Evolutionary conservation across 768 basidiomycete species (phyloP), one percentile per base, ranked within the genome.

Genomic region (Cystofilobasidium ferigula): DNA sequence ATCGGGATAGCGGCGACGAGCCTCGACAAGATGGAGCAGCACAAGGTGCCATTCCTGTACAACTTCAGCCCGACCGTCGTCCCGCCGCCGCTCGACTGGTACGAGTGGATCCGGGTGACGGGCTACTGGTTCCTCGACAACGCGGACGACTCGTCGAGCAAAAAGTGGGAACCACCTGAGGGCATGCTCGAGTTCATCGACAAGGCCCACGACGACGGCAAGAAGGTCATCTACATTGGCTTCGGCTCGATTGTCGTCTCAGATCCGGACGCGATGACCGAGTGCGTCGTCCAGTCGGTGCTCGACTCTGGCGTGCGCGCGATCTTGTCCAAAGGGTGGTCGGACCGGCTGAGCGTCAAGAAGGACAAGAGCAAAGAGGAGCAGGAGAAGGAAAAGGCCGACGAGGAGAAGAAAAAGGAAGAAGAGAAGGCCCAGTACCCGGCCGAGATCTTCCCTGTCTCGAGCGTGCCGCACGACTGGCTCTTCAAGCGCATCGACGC

Each of bases 261-360:
- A 28, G 91, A 99, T 75, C 93, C 94, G 3, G 86, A 83, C 73
- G 82, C 83, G 45, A 91, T 99, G 88, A 97, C 95, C 0, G 84
- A 84, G 47, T 88, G 84, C 72, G 87, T 99, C 57, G 81, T 94
- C 48, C 88, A 95, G 57, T 89, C 94, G 4, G 85, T 98, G 57
- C 74, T 85, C 14, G 82, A 85, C 66, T 90, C 90, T 70, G 92
- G 86, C 3, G 92, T 98, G 7, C 82, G 84, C 74, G 91, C 90
- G 26, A 91, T 99, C 72, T 79, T 99, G 36, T 97, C 93, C 30
- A 98, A 97, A 77, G 94, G 94, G 34, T 99, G 94, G 94, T 94
- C 91, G 16, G 93, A 95, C 75, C 82, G 95, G 61, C 81, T 93
- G 4, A 81, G 85, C 2, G 63, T 59, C 45, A 74, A 76, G 60